Conservation (phyloP, 2,329 filamentous ascomycete genomes). For the Lecanicillium sp. region DNA sequence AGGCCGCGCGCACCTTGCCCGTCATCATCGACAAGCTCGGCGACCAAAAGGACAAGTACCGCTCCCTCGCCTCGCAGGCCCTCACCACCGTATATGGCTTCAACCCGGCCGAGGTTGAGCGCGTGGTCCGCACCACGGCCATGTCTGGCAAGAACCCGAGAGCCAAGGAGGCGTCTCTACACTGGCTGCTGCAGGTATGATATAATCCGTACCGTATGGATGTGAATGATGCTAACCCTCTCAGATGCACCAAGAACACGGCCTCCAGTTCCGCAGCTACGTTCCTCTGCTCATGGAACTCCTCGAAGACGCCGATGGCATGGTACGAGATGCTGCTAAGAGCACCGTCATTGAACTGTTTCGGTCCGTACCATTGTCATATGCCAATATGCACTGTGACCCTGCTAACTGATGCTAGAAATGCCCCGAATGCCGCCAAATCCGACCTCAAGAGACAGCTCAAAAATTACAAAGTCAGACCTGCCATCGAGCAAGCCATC, state of each 20-base stretch:
- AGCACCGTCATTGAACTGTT: conserved; percentile 80
- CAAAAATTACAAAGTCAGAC: conserved; percentile 74
- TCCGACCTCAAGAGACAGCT: conserved; percentile 84
- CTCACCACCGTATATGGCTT: conserved; percentile 70
- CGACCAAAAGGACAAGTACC: conserved; percentile 80
- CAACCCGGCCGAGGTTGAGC: conserved; percentile 67
- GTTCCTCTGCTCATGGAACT: conserved; percentile 77
- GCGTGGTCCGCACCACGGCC: conserved; percentile 68
- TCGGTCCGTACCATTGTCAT: conserved; percentile 44
- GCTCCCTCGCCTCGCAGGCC: conserved; percentile 64
- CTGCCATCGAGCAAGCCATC: conserved; percentile 77
- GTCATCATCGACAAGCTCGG: conserved; percentile 78
- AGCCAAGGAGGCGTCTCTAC: conserved; percentile 77
- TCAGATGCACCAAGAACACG: conserved; percentile 74
- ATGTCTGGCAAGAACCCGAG: conserved; percentile 74
- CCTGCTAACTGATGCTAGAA: conserved; percentile 36
- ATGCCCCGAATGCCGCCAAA: conserved; percentile 75
- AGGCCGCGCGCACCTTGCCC: conserved; percentile 64
- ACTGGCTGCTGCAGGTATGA: conserved; percentile 73
- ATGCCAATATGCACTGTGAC: not conserved
- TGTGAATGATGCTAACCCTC: conserved; percentile 10
- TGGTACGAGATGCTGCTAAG: conserved; percentile 80
- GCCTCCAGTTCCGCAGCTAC: conserved; percentile 73
- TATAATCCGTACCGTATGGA: too few species aligned
- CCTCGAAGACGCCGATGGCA: conserved; percentile 82